Conservation (phyloP, 768 basidiomycete species). For the Russula earlei region DNA sequence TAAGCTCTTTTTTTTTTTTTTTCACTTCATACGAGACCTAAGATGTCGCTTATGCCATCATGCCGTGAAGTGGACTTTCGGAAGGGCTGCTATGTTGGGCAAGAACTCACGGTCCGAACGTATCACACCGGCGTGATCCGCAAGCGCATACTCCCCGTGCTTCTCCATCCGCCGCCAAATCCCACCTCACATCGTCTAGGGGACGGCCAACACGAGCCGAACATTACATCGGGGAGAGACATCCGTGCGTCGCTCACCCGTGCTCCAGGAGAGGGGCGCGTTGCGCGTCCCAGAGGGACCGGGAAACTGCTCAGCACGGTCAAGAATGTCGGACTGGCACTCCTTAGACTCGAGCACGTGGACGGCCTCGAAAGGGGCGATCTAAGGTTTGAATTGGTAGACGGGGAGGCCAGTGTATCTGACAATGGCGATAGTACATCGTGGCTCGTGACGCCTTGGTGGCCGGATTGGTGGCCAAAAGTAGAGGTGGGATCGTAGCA, state of each 20-base stretch:
- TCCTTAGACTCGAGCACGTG: conserved; percentile 73
- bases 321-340: conserved; percentile 58
- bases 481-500: neutral
- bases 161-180: conserved; percentile 32
- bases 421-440: conserved; percentile 23
- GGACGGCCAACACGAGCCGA: neutral
- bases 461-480: conserved; percentile 50
- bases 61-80: conserved; percentile 78
- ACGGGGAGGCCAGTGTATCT: conserved; percentile 18
- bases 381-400: conserved; percentile 31
- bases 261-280: conserved; percentile 24
- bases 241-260: conserved; percentile 25
- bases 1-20: no score
- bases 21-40: conserved; percentile 14
- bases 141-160: conserved; percentile 83
- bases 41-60: conserved; percentile 10
- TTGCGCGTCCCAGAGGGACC: conserved; percentile 55
- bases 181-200: neutral
- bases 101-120: conserved; percentile 93
- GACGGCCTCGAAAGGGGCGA: conserved; percentile 43
- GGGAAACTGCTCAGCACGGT: conserved; percentile 64
- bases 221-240: conserved; percentile 20
- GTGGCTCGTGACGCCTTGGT: conserved; percentile 39
- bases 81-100: conserved; percentile 97
- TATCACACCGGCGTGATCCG: conserved; percentile 89